These are phyloP conservation scores for Paecilomyces sp. DNA, from an alignment of 2,329 filamentous ascomycete species.

Conservation along the genomic window DNA sequence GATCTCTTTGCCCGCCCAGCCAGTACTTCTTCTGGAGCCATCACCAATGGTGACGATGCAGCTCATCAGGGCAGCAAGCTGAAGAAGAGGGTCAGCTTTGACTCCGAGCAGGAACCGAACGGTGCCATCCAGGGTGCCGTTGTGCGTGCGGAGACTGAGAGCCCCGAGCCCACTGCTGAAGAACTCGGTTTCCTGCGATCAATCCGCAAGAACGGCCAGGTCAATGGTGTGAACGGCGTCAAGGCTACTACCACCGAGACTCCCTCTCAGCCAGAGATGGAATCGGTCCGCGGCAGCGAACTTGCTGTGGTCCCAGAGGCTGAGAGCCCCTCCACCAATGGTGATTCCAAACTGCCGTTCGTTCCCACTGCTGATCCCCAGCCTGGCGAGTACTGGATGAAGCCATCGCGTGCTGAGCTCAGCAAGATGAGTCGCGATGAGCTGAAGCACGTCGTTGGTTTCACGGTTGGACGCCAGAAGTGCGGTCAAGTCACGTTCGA, in stretches of 20 bases:
- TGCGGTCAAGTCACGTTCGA: conserved; percentile 79
- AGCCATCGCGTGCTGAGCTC: conserved; percentile 66
- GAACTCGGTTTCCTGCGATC: conserved; percentile 56
- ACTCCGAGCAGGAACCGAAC: conserved; percentile 48
- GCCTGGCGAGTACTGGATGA: conserved; percentile 81
- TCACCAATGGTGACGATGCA: conserved; percentile 36
- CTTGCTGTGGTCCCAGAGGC: conserved; percentile 69
- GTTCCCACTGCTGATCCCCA: conserved; percentile 41
- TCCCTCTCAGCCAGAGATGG: conserved; percentile 52
- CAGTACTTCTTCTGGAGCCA: conserved; percentile 22
- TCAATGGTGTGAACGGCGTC: conserved; percentile 32
- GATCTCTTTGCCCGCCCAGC: conserved; percentile 47
- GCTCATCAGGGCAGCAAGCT: conserved; percentile 23
- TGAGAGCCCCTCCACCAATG: conserved; percentile 31
- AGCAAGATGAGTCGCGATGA: conserved; percentile 72
- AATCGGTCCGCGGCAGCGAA: conserved; percentile 66
- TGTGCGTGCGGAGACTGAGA: conserved; percentile 44
- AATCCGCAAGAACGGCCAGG: conserved; percentile 41
- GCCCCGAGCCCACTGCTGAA: conserved; percentile 49
- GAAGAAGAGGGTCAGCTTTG: conserved; percentile 89
- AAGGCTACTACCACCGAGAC: conserved; percentile 23
- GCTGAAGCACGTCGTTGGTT: conserved; percentile 64
- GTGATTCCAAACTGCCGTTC: conserved; percentile 20
- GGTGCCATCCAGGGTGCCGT: conserved; percentile 41
- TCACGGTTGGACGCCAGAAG: conserved; percentile 74